phyloP scores from a whole-genome alignment of 805 yeast species.

The Alloascoidea hylecoeti region DNA sequence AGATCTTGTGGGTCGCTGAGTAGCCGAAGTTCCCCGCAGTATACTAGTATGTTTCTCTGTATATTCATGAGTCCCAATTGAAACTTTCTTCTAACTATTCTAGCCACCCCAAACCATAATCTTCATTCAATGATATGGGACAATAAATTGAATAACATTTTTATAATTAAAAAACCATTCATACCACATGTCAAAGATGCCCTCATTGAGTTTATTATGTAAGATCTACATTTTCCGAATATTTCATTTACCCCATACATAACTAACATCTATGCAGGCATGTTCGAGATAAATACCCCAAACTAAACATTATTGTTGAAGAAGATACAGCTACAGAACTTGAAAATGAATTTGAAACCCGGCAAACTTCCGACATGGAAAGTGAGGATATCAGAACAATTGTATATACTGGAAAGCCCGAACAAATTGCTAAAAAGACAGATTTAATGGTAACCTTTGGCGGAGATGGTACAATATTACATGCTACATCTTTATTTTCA shows the following conservation, averaged over 20 bases:
- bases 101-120: background rate
- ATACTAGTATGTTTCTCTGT: background rate
- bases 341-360: slow-evolving; percentile 8
- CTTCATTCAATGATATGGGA: slow-evolving; percentile 41
- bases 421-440: slow-evolving; percentile 47
- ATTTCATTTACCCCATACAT: slow-evolving; percentile 1
- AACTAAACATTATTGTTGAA: slow-evolving; percentile 64
- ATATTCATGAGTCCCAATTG: background rate
- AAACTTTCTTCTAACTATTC: background rate
- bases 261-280: slow-evolving; percentile 17
- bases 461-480: slow-evolving; percentile 90
- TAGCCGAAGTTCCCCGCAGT: background rate
- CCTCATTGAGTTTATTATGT: slow-evolving; percentile 43
- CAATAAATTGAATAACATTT: slow-evolving; percentile 57
- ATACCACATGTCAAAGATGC: slow-evolving; percentile 49
- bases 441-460: slow-evolving; percentile 81
- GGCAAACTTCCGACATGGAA: background rate
- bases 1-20: background rate
- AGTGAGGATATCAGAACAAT: slow-evolving; percentile 5
- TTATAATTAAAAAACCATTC: slow-evolving; percentile 80
- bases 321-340: slow-evolving; percentile 66
- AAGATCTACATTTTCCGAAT: background rate
- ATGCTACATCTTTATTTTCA: slow-evolving; percentile 71
- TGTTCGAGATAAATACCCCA: slow-evolving; percentile 47
- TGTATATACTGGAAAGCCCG: slow-evolving; percentile 42